Conservation (phyloP, 352 stramenopile genomes). For the Globisporangium polare region DNA sequence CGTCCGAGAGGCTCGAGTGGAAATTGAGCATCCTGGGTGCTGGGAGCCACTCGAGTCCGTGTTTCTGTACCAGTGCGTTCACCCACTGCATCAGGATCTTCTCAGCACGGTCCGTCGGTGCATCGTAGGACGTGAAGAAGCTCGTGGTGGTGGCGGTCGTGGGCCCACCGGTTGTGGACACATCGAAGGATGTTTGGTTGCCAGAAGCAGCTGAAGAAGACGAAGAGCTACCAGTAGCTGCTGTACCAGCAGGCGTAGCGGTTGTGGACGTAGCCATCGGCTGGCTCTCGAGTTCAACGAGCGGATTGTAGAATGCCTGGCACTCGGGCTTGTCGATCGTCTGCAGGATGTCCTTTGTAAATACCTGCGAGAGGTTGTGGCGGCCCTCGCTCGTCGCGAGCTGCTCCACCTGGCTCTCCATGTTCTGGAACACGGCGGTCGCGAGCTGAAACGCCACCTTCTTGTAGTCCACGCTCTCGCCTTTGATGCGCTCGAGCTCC, state of each 20-base stretch:
- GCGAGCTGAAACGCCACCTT: conserved; percentile 66
- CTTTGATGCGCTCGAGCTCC: conserved; percentile 52
- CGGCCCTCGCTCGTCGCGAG: conserved; percentile 56
- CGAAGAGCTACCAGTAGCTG: not conserved
- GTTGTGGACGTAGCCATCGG: conserved; percentile 3
- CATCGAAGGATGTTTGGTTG: not conserved
- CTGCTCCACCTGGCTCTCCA: conserved; percentile 60
- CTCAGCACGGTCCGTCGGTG: conserved; percentile 58
- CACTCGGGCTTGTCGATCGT: conserved; percentile 64
- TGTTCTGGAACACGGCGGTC: conserved; percentile 31
- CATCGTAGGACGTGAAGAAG: conserved; percentile 36
- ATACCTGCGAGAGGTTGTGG: conserved; percentile 57
- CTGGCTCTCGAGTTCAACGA: conserved; percentile 35
- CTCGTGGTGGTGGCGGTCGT: not conserved
- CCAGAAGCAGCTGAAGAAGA: not conserved
- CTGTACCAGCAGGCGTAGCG: not conserved
- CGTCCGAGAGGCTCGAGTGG: conserved; percentile 58
- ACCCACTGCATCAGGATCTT: conserved; percentile 75
- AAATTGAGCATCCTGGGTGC: conserved; percentile 59
- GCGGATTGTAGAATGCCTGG: conserved; percentile 59
- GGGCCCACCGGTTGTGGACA: not conserved
- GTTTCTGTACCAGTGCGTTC: conserved; percentile 48
- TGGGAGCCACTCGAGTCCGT: conserved; percentile 47
- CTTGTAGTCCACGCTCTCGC: conserved; percentile 64
- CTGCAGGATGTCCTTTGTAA: conserved; percentile 59